Conservation (phyloP, 2,329 filamentous ascomycete genomes). For the Hypomyces perniciosus region DNA sequence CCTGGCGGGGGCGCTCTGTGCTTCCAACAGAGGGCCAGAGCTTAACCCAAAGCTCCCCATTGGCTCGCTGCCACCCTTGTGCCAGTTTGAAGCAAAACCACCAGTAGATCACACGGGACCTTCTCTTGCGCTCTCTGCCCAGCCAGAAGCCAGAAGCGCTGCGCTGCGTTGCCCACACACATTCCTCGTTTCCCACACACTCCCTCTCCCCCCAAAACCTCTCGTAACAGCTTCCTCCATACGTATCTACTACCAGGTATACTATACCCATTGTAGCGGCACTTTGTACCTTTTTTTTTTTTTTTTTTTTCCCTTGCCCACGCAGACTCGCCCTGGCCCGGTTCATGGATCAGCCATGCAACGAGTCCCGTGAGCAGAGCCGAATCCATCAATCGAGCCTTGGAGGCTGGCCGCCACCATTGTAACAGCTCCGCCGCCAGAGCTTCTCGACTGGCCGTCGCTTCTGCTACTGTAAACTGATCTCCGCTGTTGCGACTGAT, state of each 20-base stretch:
- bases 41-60: conserved; percentile 17
- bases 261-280: neutral
- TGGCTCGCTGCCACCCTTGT: conserved; percentile 8
- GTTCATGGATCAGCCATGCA: conserved; percentile 1
- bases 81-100: conserved; percentile 6
- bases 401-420: conserved; percentile 8
- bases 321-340: neutral
- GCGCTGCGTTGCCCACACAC: conserved; percentile 9
- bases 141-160: conserved; percentile 7
- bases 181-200: conserved; percentile 7
- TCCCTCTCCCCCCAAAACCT: neutral
- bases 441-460: neutral
- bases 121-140: conserved; percentile 2
- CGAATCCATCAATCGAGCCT: conserved; percentile 4
- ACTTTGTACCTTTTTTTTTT: neutral
- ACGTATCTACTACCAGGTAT: neutral
- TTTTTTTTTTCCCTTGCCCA: neutral
- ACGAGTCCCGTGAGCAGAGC: conserved; percentile 6
- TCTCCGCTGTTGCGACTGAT: neutral
- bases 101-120: conserved; percentile 16
- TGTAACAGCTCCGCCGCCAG: conserved; percentile 3
- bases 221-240: neutral
- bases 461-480: neutral
- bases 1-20: conserved; percentile 3
- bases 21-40: conserved; percentile 10